Evolutionary conservation across 169 alveolate genomes (phyloP).

Genomic region (Plasmodium fragile): DNA sequence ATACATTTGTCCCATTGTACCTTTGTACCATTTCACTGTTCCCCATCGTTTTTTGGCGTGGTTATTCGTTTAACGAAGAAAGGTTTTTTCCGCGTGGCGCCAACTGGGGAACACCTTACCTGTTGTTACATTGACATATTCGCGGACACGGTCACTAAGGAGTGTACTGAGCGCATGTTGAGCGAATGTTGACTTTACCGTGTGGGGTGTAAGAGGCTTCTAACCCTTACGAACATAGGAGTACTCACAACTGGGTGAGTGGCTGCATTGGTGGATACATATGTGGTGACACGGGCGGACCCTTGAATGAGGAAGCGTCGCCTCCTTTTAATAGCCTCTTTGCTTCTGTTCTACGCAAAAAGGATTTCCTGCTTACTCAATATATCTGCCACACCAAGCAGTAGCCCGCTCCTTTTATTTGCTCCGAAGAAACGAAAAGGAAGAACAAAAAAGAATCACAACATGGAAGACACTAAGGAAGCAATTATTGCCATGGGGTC

Average conservation of each 20-base stretch:
- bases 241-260: neutral
- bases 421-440: neutral
- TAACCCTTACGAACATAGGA: neutral
- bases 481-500: slow-evolving; percentile 20
- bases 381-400: neutral
- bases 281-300: neutral
- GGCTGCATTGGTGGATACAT: neutral
- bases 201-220: neutral
- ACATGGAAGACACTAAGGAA: slow-evolving; percentile 20
- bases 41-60: neutral
- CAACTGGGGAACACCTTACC: neutral
- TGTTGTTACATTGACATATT: neutral
- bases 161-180: neutral
- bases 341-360: neutral
- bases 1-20: neutral
- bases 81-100: neutral
- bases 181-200: neutral
- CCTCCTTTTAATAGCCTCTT: slow-evolving; percentile 8
- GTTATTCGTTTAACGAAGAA: neutral
- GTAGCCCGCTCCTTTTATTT: neutral
- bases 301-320: slow-evolving; percentile 19
- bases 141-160: neutral
- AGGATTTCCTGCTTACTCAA: neutral
- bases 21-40: neutral
- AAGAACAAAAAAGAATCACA: neutral